Percentiles rank a stretch among this genome's conserved stretches.
Conservation (phyloP, 148 eudicot species). For the Vaccinium macrocarpon region DNA sequence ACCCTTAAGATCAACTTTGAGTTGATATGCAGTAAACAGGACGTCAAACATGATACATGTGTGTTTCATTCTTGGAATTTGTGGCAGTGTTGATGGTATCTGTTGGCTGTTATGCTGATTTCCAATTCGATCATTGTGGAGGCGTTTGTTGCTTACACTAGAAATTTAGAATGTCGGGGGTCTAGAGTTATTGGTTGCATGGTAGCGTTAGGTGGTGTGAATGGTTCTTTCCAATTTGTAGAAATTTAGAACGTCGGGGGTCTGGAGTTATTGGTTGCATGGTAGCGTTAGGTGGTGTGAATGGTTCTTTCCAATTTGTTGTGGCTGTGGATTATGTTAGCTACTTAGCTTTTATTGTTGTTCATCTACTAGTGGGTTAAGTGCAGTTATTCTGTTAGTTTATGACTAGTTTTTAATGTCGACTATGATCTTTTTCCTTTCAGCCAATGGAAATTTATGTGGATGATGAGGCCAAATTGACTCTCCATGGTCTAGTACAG, state of each 20-base stretch:
- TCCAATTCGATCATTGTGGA: neutral
- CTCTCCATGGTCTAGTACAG: slow-evolving; percentile 99
- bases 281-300: neutral
- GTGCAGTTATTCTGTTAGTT: neutral
- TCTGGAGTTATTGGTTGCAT: neutral
- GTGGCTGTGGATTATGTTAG: neutral
- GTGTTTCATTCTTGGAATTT: neutral
- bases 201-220: neutral
- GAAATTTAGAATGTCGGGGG: no score
- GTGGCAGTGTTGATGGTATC: neutral
- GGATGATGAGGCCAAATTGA: slow-evolving; percentile 96
- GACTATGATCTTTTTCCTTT: slow-evolving; percentile 2
- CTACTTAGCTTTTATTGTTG: neutral
- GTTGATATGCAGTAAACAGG: neutral
- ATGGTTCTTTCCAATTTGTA: no score
- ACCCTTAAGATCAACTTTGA: neutral
- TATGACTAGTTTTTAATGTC: neutral
- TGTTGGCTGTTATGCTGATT: no score
- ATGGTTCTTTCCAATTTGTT: neutral
- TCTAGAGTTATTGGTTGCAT: neutral
- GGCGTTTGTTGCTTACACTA: neutral
- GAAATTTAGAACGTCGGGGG: no score
- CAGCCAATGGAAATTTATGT: slow-evolving; percentile 93
- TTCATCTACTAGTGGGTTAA: neutral
- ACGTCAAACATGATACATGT: neutral